Conservation (phyloP, 208 protist species). For the Acanthamoeba royreba region DNA sequence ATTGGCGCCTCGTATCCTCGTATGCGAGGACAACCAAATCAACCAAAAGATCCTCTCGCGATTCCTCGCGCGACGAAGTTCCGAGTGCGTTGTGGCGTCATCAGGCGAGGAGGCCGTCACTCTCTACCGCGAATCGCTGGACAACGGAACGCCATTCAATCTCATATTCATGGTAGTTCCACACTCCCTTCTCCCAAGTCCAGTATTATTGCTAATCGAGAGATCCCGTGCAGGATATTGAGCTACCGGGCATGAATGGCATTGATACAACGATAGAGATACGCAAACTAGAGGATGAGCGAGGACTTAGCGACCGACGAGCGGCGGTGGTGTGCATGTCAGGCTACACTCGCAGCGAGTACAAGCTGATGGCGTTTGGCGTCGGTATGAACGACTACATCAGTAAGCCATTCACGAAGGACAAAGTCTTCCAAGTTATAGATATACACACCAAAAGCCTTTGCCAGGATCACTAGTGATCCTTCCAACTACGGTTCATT, state of each 20-base stretch:
- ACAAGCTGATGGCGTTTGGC: slow-evolving; percentile 21
- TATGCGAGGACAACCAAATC: background rate
- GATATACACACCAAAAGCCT: too few species aligned
- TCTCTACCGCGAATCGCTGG: background rate
- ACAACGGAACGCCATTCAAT: background rate
- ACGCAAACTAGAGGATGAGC: background rate
- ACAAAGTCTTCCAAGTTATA: background rate
- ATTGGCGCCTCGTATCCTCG: background rate
- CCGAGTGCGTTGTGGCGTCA: background rate
- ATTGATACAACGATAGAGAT: background rate
- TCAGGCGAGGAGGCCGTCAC: background rate
- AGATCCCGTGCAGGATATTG: background rate
- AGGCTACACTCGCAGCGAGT: background rate
- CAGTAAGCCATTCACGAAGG: background rate
- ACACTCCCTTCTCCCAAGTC: background rate
- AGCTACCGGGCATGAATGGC: background rate
- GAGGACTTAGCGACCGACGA: background rate
- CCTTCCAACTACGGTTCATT: too few species aligned
- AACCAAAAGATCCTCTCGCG: background rate
- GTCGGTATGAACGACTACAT: slow-evolving; percentile 7
- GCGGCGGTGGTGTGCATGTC: background rate
- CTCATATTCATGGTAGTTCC: background rate
- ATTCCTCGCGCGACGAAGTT: background rate
- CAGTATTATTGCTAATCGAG: background rate
- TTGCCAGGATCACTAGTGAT: too few species aligned